phyloP scores from a whole-genome alignment of 148 eudicot species.

The Bassia scoparia region DNA sequence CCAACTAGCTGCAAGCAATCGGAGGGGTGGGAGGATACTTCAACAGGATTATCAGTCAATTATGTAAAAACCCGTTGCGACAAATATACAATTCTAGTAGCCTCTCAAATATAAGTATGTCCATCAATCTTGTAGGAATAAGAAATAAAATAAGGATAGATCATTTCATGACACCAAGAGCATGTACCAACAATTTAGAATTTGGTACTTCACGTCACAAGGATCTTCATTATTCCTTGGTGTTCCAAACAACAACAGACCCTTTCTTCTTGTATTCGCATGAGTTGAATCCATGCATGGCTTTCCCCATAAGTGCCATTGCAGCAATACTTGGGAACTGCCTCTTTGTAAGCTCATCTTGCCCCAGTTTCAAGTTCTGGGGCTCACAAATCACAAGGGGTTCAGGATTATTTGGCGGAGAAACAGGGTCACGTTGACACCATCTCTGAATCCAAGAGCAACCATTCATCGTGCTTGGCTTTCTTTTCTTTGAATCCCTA shows the following conservation, averaged over 20 bases:
- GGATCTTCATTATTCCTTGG: conserved; percentile 34
- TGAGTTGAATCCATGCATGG: conserved; percentile 53
- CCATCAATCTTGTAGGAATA: neutral
- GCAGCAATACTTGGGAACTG: conserved; percentile 84
- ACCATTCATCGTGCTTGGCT: conserved; percentile 33
- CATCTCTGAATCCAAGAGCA: conserved; percentile 82
- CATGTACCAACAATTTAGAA: neutral
- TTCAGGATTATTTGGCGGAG: conserved; percentile 33
- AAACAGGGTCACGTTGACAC: conserved; percentile 34
- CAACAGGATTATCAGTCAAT: neutral
- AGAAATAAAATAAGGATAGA: neutral
- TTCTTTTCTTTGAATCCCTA: conserved; percentile 16
- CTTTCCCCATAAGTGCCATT: conserved; percentile 78
- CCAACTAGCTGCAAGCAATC: neutral
- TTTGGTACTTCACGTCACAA: neutral
- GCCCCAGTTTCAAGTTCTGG: conserved; percentile 36
- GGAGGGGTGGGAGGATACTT: neutral
- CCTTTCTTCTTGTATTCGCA: conserved; percentile 61
- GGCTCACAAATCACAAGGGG: conserved; percentile 59
- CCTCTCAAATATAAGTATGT: neutral
- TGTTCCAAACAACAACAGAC: conserved; percentile 69
- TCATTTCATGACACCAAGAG: neutral
- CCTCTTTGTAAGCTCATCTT: conserved; percentile 52
- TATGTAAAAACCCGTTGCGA: neutral
- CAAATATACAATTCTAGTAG: neutral